Evolutionary conservation across 2,329 filamentous ascomycete genomes (phyloP).

Genomic region (Botrytis paeoniae): DNA sequence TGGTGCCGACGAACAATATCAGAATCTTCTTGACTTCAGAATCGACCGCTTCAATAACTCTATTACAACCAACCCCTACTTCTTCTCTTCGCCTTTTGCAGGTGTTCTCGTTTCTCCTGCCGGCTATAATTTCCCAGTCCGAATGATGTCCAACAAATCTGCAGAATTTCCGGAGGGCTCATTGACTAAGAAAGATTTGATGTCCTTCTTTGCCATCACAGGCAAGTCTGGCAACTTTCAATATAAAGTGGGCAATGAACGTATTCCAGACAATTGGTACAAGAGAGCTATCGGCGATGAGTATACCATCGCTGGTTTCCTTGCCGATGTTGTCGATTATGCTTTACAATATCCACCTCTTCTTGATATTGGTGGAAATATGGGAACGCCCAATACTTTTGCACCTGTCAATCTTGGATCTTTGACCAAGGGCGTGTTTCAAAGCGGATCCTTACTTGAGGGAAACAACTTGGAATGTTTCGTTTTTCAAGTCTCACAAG

Average conservation of each 20-base stretch:
- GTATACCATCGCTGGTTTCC: constrained; percentile 42
- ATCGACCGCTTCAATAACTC: constrained; percentile 5
- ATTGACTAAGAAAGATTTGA: constrained; percentile 38
- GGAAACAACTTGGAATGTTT: constrained; percentile 50
- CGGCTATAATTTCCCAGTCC: constrained; percentile 31
- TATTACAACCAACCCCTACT: constrained; percentile 45
- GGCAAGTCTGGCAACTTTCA: constrained; percentile 20
- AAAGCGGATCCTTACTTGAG: constrained; percentile 43
- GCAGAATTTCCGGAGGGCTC: constrained; percentile 38
- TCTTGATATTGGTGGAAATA: constrained; percentile 52
- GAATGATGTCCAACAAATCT: constrained; percentile 33
- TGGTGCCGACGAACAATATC: constrained; percentile 10
- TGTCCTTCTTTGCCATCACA: constrained; percentile 34
- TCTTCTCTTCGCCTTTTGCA: constrained; percentile 47
- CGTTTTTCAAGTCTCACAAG: constrained; percentile 42
- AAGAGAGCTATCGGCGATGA: constrained; percentile 22
- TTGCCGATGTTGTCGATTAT: constrained; percentile 43
- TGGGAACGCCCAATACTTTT: constrained; percentile 51
- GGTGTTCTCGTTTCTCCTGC: constrained; percentile 28
- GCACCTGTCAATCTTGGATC: constrained; percentile 45
- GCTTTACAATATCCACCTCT: constrained; percentile 44
- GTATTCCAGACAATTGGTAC: constrained; percentile 19
- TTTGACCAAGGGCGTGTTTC: constrained; percentile 46
- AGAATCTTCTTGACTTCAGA: constrained; percentile 3
- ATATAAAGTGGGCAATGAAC: constrained; percentile 16